Conservation (phyloP, 768 basidiomycete species). For the Strobilomyces dryophilus region DNA sequence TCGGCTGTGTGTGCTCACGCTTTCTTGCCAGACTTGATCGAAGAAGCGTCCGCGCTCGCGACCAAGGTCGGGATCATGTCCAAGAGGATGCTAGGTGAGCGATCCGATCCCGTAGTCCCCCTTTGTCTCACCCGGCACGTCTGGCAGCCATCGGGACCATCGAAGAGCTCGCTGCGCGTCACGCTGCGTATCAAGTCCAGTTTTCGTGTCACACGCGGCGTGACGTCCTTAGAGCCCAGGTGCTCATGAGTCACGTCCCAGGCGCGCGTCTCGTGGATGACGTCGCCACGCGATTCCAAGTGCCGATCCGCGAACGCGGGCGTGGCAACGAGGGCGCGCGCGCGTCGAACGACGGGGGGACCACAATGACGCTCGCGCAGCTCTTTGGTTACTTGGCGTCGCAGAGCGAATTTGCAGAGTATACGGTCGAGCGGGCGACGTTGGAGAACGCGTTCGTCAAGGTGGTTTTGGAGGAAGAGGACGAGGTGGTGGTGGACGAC, state of each 20-base stretch:
- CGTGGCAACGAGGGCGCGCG: no score
- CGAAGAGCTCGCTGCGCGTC: conserved; percentile 56
- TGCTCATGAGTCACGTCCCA: conserved; percentile 58
- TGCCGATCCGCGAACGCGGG: conserved; percentile 40
- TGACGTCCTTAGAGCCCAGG: conserved; percentile 52
- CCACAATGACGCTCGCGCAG: no score
- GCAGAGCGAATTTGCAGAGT: no score
- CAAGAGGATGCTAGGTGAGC: conserved; percentile 57
- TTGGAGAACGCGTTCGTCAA: no score
- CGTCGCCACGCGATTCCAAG: conserved; percentile 72
- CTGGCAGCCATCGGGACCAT: conserved; percentile 61
- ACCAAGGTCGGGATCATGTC: conserved; percentile 76
- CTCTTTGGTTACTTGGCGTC: no score
- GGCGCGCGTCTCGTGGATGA: conserved; percentile 66
- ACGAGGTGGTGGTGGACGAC: no score
- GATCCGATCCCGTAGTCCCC: not conserved
- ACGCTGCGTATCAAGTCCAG: conserved; percentile 75
- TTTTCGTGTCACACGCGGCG: conserved; percentile 64
- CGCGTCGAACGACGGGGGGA: no score
- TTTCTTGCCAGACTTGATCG: conserved; percentile 64
- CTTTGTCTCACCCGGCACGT: not conserved
- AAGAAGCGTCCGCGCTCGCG: conserved; percentile 76
- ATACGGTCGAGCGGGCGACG: no score
- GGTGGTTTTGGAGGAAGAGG: no score
- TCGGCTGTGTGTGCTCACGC: not conserved